Evolutionary conservation across 257 asterid species (phyloP).

Genomic region (Misopates orontium): DNA sequence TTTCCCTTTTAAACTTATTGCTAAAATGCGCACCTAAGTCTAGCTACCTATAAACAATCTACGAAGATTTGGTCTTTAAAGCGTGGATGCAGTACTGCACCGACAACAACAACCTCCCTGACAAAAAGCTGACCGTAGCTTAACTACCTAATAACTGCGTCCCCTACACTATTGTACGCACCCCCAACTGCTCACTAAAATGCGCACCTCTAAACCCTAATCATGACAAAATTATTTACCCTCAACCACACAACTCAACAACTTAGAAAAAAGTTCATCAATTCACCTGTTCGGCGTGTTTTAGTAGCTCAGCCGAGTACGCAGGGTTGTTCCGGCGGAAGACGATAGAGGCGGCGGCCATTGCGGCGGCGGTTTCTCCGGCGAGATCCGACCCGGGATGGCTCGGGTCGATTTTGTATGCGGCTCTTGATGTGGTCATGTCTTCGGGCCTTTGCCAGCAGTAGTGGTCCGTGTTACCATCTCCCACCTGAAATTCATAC

Average conservation of each 20-base stretch:
- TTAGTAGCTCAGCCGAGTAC: slow-evolving; percentile 48
- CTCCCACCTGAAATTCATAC: slow-evolving; percentile 50
- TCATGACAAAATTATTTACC: no score
- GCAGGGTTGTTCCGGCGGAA: slow-evolving; percentile 35
- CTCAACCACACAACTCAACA: no score
- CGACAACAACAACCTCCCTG: slow-evolving; percentile 53
- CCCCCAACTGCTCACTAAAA: slow-evolving; percentile 33
- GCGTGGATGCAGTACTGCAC: slow-evolving; percentile 34
- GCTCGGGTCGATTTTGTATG: slow-evolving; percentile 43
- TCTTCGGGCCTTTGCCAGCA: slow-evolving; percentile 75
- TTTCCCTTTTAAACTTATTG: not conserved
- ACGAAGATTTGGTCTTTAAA: slow-evolving; percentile 15
- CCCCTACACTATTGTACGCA: slow-evolving; percentile 43
- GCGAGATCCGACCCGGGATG: slow-evolving; percentile 65
- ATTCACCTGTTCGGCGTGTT: slow-evolving; percentile 45
- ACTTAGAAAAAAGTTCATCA: no score
- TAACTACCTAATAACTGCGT: slow-evolving; percentile 50
- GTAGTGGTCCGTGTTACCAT: slow-evolving; percentile 50
- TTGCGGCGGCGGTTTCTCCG: slow-evolving; percentile 66
- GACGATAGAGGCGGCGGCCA: slow-evolving; percentile 59
- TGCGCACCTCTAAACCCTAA: not conserved
- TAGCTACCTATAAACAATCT: not conserved
- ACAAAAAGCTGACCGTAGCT: slow-evolving; percentile 41
- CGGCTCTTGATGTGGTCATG: slow-evolving; percentile 56
- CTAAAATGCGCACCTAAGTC: slow-evolving; percentile 11